Evolutionary conservation across 257 asterid genomes (phyloP).

Genomic region (Misopates orontium): DNA sequence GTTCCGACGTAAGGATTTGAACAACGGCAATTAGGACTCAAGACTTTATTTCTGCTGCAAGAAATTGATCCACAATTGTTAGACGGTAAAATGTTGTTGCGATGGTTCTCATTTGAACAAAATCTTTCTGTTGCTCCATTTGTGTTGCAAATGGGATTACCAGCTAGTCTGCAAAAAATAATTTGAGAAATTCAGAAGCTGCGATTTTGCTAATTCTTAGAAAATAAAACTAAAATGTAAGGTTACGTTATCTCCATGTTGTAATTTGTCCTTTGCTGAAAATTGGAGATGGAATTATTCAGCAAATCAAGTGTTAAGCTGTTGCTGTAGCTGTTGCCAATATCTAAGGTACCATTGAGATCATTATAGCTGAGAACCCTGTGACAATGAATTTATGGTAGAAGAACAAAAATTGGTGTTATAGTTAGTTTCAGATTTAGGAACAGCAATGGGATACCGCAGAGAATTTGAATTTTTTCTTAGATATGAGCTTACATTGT

Average conservation of each 20-base stretch:
- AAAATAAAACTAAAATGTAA: slow-evolving; percentile 9
- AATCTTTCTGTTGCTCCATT: slow-evolving; percentile 43
- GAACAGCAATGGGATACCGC: not conserved
- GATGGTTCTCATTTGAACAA: slow-evolving; percentile 37
- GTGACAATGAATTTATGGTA: slow-evolving; percentile 18
- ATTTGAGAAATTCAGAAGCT: slow-evolving; percentile 8
- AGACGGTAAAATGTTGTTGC: slow-evolving; percentile 30
- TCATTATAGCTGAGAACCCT: slow-evolving; percentile 67
- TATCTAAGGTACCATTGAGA: slow-evolving; percentile 59
- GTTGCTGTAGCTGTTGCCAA: slow-evolving; percentile 60
- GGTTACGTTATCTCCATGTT: slow-evolving; percentile 49
- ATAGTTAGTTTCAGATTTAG: not conserved
- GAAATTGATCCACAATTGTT: slow-evolving; percentile 45
- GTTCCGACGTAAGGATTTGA: slow-evolving; percentile 73
- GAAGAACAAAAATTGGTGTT: not conserved
- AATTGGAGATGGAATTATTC: slow-evolving; percentile 56
- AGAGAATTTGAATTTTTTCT: not conserved
- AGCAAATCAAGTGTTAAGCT: slow-evolving; percentile 65
- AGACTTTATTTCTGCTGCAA: slow-evolving; percentile 45
- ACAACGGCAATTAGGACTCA: slow-evolving; percentile 72
- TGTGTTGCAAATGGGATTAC: slow-evolving; percentile 64
- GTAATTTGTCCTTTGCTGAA: slow-evolving; percentile 50
- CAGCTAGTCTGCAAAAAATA: slow-evolving; percentile 51
- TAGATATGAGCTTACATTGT: slow-evolving; percentile 53
- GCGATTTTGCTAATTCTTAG: not conserved